Evolutionary conservation across 768 basidiomycete genomes (phyloP), one percentile per base, ranked within the genome.

Genomic region (Russula earlei): DNA sequence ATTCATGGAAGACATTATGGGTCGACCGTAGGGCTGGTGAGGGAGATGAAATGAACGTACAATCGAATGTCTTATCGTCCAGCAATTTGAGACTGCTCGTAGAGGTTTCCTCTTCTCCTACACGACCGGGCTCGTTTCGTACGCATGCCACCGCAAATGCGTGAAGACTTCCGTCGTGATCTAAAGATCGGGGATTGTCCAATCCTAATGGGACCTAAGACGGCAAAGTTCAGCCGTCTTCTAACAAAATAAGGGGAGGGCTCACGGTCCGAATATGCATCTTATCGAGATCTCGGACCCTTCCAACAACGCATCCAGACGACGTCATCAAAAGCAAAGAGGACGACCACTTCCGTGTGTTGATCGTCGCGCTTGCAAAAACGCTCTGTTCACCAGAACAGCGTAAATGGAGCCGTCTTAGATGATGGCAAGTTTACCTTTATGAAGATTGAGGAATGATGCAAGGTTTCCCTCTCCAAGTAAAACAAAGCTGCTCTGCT

Each of bases 181-280:
- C 76, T 37, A 96, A 81, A 34, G 78, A 73, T 5, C 77, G 76
- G 2, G 92, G 92, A 63, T 80, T 81, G 54, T 89, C 81, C 25
- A 79, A 71, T 3, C 89, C 91, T 10, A 93, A 70, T 24, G 81
- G 75, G 27, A 90, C 72, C 90, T 91, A 38, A 42, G n/a, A 17
- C 19, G 44, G 34, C 31, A 51, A 38, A 20, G 58, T 36, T 50
- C 49, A 49, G 29, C 24, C 20, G 34, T 56, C 42, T 48, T 49
- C 53, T 46, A 29, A 19, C 44, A 37, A 11, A 43, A 20, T 25
- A 3, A 7, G 27, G 44, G 38, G 31, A 59, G 78, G 37, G 22
- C 57, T 60, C 67, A 90, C 90, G 34, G 88, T 79, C 54, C 83
- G 82, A 44, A 94, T 82, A 63, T 94, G 87, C 67, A 92, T 75